These are phyloP conservation scores for Aspergillus glaucus DNA, from an alignment of 2,329 filamentous ascomycete species.

Conservation along the genomic window DNA sequence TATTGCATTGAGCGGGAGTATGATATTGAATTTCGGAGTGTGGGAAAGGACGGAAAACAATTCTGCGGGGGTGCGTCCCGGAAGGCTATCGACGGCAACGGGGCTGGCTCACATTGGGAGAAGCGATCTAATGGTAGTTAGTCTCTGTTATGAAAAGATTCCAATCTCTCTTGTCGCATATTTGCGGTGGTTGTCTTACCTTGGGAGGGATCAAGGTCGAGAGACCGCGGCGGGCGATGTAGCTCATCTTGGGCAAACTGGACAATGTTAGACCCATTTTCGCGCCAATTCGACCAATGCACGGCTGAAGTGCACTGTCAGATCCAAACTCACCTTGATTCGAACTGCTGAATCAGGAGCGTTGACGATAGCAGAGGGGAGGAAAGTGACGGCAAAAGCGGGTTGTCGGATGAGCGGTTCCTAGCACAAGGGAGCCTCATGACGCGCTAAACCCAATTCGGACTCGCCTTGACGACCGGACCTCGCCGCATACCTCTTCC, in stretches of 20 bases:
- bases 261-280: slow-evolving; percentile 20
- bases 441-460: slow-evolving; percentile 31
- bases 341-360: slow-evolving; percentile 26
- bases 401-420: slow-evolving; percentile 31
- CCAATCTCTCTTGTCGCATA: slow-evolving; percentile 3
- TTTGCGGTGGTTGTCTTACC: slow-evolving; percentile 50
- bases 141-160: slow-evolving; percentile 22
- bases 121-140: slow-evolving; percentile 37
- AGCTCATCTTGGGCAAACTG: slow-evolving; percentile 70
- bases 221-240: slow-evolving; percentile 80
- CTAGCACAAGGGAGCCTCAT: slow-evolving; percentile 18
- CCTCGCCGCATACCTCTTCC: slow-evolving; percentile 27
- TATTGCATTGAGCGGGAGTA: slow-evolving; percentile 2
- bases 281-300: slow-evolving; percentile 2
- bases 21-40: neutral
- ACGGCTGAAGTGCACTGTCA: neutral
- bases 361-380: slow-evolving; percentile 27
- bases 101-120: slow-evolving; percentile 31
- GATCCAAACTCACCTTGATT: slow-evolving; percentile 25
- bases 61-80: slow-evolving; percentile 3
- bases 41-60: neutral
- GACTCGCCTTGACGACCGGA: slow-evolving; percentile 26
- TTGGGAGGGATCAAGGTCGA: slow-evolving; percentile 99
- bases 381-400: slow-evolving; percentile 30
- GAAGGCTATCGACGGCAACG: slow-evolving; percentile 8